phyloP scores from a whole-genome alignment of 805 yeast genomes.

The Ogataea pignaliae region DNA sequence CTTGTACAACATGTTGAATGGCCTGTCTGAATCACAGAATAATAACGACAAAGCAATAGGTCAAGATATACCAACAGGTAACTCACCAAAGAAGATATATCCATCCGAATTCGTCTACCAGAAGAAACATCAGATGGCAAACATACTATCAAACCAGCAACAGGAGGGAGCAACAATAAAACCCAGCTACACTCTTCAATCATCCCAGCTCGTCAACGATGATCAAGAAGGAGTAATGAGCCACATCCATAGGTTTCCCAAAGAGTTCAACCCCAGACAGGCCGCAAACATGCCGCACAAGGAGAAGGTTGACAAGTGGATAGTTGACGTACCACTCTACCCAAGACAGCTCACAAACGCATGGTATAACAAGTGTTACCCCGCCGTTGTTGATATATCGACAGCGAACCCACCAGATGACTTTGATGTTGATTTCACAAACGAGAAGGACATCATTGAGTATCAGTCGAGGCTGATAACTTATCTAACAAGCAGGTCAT shows the following conservation, averaged over 20 bases:
- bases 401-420: conserved; percentile 21
- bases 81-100: too few relatives aligned
- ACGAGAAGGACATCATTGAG: conserved; percentile 44
- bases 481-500: conserved; percentile 35
- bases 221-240: too few relatives aligned
- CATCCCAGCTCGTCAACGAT: too few relatives aligned
- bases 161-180: too few relatives aligned
- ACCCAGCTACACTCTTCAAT: too few relatives aligned
- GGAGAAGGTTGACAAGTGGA: conserved; percentile 68
- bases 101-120: too few relatives aligned
- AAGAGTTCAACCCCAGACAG: conserved; percentile 55
- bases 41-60: too few relatives aligned
- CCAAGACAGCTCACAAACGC: conserved; percentile 18
- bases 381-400: conserved; percentile 37
- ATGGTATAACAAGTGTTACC: conserved; percentile 45
- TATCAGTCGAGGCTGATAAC: conserved; percentile 52
- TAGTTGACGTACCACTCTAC: conserved; percentile 50
- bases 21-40: too few relatives aligned
- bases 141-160: too few relatives aligned
- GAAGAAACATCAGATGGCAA: too few relatives aligned
- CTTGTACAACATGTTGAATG: too few relatives aligned
- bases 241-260: conserved; percentile 33
- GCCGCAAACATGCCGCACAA: conserved; percentile 58
- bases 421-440: conserved; percentile 29
- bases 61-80: too few relatives aligned